Evolutionary conservation across 192 early-diverging fungal genomes (phyloP).

Genomic region (Chytriomyces hyalinus): DNA sequence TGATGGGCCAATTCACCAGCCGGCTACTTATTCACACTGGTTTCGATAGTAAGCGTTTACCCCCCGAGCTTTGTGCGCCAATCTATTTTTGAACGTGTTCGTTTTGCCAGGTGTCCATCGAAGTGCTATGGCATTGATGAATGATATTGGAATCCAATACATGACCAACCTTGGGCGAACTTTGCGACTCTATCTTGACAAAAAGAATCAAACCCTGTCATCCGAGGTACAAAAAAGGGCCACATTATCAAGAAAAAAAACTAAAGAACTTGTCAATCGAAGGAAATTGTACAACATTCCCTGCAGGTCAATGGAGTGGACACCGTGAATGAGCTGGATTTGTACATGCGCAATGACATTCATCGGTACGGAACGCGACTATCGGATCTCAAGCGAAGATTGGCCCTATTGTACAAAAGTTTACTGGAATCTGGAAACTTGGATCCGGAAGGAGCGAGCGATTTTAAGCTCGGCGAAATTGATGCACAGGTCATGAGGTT

Average conservation of each 20-base stretch:
- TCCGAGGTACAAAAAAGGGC: constrained; percentile 60
- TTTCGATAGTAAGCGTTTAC: constrained; percentile 71
- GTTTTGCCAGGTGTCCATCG: constrained; percentile 49
- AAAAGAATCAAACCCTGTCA: constrained; percentile 73
- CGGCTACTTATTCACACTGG: constrained; percentile 85
- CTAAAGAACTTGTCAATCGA: neutral
- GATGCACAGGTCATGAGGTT: constrained; percentile 58
- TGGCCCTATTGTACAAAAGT: constrained; percentile 78
- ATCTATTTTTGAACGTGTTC: neutral
- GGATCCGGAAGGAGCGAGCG: constrained; percentile 34
- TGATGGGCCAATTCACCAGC: constrained; percentile 65
- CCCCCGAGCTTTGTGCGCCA: neutral
- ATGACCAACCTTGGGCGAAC: constrained; percentile 84
- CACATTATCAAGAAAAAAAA: neutral
- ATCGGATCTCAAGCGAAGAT: constrained; percentile 74
- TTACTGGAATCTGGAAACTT: constrained; percentile 47
- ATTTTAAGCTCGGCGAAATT: constrained; percentile 51
- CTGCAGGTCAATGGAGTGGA: constrained; percentile 84
- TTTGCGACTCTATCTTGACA: constrained; percentile 77
- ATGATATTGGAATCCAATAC: constrained; percentile 81
- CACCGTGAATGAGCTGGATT: constrained; percentile 69
- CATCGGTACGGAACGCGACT: constrained; percentile 73
- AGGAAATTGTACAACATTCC: constrained; percentile 83
- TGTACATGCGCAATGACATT: constrained; percentile 82
- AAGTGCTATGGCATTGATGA: constrained; percentile 70